These are phyloP conservation scores for Chaetomium sp. DNA, from an alignment of 2,329 filamentous ascomycete genomes.

Conservation along the genomic window DNA sequence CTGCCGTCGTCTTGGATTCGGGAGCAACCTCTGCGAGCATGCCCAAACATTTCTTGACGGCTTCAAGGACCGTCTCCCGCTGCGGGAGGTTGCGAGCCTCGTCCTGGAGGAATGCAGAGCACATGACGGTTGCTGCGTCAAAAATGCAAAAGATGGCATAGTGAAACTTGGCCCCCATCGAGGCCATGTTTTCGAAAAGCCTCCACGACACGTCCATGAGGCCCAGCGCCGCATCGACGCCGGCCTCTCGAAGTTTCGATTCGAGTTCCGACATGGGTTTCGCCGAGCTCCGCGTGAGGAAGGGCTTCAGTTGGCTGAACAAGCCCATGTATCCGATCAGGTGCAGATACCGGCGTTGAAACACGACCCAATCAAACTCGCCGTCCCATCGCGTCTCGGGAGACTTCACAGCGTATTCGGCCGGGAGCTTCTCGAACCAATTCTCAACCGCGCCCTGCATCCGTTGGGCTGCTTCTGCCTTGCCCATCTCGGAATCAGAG, in stretches of 20 bases:
- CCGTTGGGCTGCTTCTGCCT: slow-evolving; percentile 22
- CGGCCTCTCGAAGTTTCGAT: slow-evolving; percentile 30
- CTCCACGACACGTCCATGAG: slow-evolving; percentile 35
- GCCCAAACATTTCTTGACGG: slow-evolving; percentile 31
- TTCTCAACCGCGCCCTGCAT: slow-evolving; percentile 40
- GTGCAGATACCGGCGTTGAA: slow-evolving; percentile 39
- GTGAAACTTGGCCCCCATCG: slow-evolving; percentile 37
- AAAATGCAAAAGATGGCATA: slow-evolving; percentile 40
- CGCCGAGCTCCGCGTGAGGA: slow-evolving; percentile 33
- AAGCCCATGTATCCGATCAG: slow-evolving; percentile 36
- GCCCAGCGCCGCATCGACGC: slow-evolving; percentile 34
- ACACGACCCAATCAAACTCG: slow-evolving; percentile 35
- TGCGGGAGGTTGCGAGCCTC: slow-evolving; percentile 35
- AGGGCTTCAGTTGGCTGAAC: slow-evolving; percentile 35
- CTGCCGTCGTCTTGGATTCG: slow-evolving; percentile 31
- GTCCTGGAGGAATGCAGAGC: slow-evolving; percentile 38
- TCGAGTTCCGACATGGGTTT: slow-evolving; percentile 32
- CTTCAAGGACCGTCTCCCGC: slow-evolving; percentile 33
- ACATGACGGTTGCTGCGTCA: slow-evolving; percentile 37
- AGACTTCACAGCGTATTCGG: slow-evolving; percentile 32
- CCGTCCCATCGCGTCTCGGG: slow-evolving; percentile 38
- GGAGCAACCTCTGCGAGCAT: slow-evolving; percentile 32
- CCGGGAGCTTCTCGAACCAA: slow-evolving; percentile 40
- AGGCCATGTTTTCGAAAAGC: slow-evolving; percentile 35
- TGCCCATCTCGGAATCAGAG: slow-evolving; percentile 11